Evolutionary conservation across 2,329 filamentous ascomycete species (phyloP).

Genomic region (Fusarium chaquense): DNA sequence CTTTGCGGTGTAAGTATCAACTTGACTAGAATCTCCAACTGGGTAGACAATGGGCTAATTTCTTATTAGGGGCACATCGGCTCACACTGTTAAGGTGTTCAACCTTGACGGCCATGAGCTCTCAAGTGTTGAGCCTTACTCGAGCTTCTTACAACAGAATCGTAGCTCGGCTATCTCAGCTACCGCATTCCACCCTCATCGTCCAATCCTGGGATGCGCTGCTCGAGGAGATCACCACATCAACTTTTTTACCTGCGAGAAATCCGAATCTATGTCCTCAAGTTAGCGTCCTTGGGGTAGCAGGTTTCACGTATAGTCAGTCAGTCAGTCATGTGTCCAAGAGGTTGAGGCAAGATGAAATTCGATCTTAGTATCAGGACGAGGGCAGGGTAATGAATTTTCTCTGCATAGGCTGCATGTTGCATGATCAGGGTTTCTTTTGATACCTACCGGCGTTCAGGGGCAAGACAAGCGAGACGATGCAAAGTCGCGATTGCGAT

Average conservation of each 20-base stretch:
- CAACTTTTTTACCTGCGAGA: slow-evolving; percentile 83
- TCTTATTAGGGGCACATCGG: slow-evolving; percentile 79
- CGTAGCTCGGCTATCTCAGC: slow-evolving; percentile 85
- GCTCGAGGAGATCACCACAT: slow-evolving; percentile 90
- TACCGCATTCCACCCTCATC: slow-evolving; percentile 95
- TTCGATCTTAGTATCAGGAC: slow-evolving; percentile 18
- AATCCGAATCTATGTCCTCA: slow-evolving; percentile 53
- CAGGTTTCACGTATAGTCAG: slow-evolving; percentile 31
- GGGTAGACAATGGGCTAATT: slow-evolving; percentile 45
- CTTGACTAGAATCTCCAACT: neutral
- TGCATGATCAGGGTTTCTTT: slow-evolving; percentile 42
- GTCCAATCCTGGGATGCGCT: slow-evolving; percentile 89
- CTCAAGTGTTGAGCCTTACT: slow-evolving; percentile 89
- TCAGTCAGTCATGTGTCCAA: slow-evolving; percentile 9
- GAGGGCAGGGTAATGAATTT: slow-evolving; percentile 19
- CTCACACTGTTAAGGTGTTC: slow-evolving; percentile 90
- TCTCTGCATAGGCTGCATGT: slow-evolving; percentile 43
- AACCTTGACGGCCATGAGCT: slow-evolving; percentile 86
- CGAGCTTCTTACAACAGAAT: slow-evolving; percentile 85
- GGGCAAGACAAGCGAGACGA: slow-evolving; percentile 40
- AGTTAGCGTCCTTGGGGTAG: slow-evolving; percentile 47
- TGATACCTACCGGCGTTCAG: slow-evolving; percentile 43
- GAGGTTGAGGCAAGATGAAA: slow-evolving; percentile 1
- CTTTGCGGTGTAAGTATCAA: slow-evolving; percentile 82
- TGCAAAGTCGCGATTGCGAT: slow-evolving; percentile 21